Evolutionary conservation across 306 rosid genomes (phyloP).

Genomic region (Elaeagnus macrophylla): DNA sequence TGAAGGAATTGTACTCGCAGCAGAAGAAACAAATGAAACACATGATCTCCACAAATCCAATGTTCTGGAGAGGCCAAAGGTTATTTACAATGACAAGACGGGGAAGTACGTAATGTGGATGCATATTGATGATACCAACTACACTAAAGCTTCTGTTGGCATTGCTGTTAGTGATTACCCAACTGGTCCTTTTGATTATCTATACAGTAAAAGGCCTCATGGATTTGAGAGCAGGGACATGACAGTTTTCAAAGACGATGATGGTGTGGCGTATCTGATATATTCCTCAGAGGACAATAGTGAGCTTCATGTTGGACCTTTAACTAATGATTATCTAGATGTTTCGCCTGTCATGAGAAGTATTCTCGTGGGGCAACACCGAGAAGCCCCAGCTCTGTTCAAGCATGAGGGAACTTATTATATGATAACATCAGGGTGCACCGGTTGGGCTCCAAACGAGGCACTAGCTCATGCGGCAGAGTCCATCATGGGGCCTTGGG

Average conservation of each 20-base stretch:
- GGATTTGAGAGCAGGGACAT: conserved; percentile 91
- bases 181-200: conserved; percentile 76
- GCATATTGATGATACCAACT: conserved; percentile 92
- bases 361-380: conserved; percentile 75
- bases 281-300: conserved; percentile 96
- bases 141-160: conserved; percentile 86
- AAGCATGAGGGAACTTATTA: conserved; percentile 81
- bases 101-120: conserved; percentile 96
- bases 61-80: conserved; percentile 95
- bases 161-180: conserved; percentile 72
- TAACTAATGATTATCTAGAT: conserved; percentile 69
- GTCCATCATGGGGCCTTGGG: conserved; percentile 89
- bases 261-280: conserved; percentile 70
- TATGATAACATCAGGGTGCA: conserved; percentile 97
- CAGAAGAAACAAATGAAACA: conserved; percentile 71
- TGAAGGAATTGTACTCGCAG: conserved; percentile 81
- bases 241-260: conserved; percentile 90
- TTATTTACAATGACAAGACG: conserved; percentile 71
- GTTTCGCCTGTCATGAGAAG: conserved; percentile 49
- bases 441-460: conserved; percentile 98
- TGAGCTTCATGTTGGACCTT: conserved; percentile 87
- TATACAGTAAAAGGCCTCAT: conserved; percentile 84
- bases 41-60: conserved; percentile 87
- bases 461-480: conserved; percentile 90
- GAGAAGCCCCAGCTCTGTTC: conserved; percentile 98